Conservation (phyloP, 768 basidiomycete species). For the Crucibulum laeve region DNA sequence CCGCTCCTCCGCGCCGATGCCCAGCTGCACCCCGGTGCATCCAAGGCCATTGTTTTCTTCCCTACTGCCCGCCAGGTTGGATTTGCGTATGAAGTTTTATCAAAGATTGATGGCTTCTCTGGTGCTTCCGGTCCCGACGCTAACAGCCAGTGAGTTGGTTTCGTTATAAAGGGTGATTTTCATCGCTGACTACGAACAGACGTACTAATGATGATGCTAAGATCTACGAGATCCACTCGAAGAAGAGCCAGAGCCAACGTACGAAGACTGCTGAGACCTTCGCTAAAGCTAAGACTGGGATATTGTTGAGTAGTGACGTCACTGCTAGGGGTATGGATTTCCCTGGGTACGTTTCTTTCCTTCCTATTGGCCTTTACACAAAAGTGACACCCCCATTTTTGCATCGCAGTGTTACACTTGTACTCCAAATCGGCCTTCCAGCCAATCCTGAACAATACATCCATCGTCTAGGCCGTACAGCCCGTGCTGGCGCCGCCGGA, state of each 20-base stretch:
- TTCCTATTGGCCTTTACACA: background rate
- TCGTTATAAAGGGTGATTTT: too few relatives aligned
- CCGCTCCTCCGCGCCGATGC: constrained; percentile 33
- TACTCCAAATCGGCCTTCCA: constrained; percentile 64
- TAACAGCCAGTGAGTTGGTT: too few relatives aligned
- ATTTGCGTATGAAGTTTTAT: constrained; percentile 31
- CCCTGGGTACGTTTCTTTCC: constrained; percentile 36
- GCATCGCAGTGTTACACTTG: constrained; percentile 49
- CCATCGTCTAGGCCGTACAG: constrained; percentile 75
- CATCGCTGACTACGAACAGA: too few relatives aligned
- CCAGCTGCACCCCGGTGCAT: constrained; percentile 19
- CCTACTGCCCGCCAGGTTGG: constrained; percentile 61
- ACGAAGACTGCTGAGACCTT: constrained; percentile 47
- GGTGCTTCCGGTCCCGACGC: too few relatives aligned
- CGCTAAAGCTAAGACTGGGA: constrained; percentile 32
- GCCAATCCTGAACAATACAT: constrained; percentile 73
- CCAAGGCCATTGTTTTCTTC: constrained; percentile 57
- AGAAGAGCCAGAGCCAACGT: constrained; percentile 46
- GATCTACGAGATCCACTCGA: constrained; percentile 53
- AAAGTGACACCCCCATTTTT: background rate
- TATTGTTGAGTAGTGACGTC: constrained; percentile 53
- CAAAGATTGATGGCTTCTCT: constrained; percentile 22
- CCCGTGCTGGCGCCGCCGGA: constrained; percentile 66
- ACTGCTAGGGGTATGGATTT: constrained; percentile 68
- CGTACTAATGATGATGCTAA: too few relatives aligned